Base-by-base conservation (phyloP, 352 stramenopile genomes). In the Pythium scleroteichum region DNA sequence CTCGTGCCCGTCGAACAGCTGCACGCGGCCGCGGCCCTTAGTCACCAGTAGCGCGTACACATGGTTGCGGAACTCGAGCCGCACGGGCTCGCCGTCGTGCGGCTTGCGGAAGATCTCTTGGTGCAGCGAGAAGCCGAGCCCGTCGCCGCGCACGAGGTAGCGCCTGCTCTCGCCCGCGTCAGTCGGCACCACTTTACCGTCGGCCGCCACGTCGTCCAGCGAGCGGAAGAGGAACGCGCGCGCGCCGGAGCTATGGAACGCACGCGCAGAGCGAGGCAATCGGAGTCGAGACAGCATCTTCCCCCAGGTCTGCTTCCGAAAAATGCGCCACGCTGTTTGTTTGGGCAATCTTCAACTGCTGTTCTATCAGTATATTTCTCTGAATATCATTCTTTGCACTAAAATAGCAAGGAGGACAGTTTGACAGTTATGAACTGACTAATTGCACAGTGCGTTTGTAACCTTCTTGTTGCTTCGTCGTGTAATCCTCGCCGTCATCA, bases 101-200 rank as follows among this genome's bases (percentile, higher is more conserved):
- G 74, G 75, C 52, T 88, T 87, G 52, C 77, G 73, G 16, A 93
- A 69, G 24, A 90, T 62, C 39, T 90, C 83, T 23, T 88, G 83
- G 68, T 93, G 83, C 62, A 93, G 35, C 14, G 83, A 93, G 65
- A 93, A 93, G 33, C 83, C 83, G 42, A 69, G 85, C 41, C 78
- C 83, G 52, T 93, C 81, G n/a, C 67, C 69, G 33, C 81, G 83
- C 51, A 92, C 71, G 5, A 92, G 46, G 58, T 88, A 86, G 47
- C 82, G 82, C 79, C 79, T 62, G 62, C 78, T 90, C 54, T 88
- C 70, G 47, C 76, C 78, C 38, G 79, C 68, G 26, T 80, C 70
- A 17, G 69, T 73, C 10, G 59, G 67, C 35, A 87, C 49, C 17
- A 82, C 63, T 50, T 76, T 68, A n/a, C 71, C 40, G 10, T 74